Evolutionary conservation across 1,139 yeast genomes (phyloP), one percentile per base, ranked within the genome.

Genomic region (Wickerhamomyces sp.): DNA sequence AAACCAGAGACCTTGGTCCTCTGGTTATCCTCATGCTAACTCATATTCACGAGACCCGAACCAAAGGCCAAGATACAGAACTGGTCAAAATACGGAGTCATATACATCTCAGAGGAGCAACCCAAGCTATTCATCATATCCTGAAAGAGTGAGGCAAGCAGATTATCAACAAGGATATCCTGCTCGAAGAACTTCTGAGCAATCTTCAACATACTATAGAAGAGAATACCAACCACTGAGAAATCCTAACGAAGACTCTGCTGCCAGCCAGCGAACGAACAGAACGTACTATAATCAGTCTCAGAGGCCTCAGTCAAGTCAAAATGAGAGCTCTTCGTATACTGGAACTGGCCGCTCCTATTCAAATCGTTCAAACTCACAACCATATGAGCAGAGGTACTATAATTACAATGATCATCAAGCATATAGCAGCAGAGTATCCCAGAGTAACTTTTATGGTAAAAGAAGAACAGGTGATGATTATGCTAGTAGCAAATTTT

Each of bases 1-100:
- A 37, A 39, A 30, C 32, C 51, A 44, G 39, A 44, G 53, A 35
- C 41, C 49, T 6, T 42, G 39, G 28, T 38, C 46, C 4, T 36
- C 46, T 7, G 38, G 47, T 15, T 44, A 48, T 16, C 42, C 46
- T 4, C 36, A 43, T 16, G 43, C 46, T 4, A 37, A 47, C 19
- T 39, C 44, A 9, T 38, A 44, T 20, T 41, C 47, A 10, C 33
- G 44, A 6, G 43, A 45, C 18, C 29, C 45, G 7, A 38, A 45
- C 22, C 41, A 41, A 16, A 30, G 38, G 6, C 39, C 39, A 15
- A 34, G 42, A 28, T 36, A 2, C n/a, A 37, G 28, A 19, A 35
- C n/a, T 12, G 28, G 9, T 6, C 29, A 27, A 13, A 27, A 17
- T 15, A 14, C 29, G 28, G 19, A 16, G 13, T 9, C 17, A 12